Evolutionary conservation across 371 early-diverging fungal species (phyloP).

Genomic region (Mucor lusitanicus): DNA sequence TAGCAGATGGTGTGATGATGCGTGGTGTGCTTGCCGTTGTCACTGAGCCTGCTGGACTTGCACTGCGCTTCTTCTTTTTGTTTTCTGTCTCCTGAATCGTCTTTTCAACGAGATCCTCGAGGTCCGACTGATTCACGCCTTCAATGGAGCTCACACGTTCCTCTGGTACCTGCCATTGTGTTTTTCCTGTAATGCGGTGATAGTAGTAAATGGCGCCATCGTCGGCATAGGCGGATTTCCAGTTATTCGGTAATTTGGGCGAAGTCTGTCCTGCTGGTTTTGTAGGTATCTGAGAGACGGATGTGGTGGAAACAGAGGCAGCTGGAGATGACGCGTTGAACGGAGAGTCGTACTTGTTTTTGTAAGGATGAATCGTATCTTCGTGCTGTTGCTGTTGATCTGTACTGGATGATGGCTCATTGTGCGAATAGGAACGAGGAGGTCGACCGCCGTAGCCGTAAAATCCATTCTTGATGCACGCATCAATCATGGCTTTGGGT

Average conservation of each 20-base stretch:
- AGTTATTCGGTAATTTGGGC: conserved; percentile 29
- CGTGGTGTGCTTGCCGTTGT: not conserved
- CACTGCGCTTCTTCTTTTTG: conserved; percentile 18
- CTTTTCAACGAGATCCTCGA: conserved; percentile 32
- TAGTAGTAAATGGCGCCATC: conserved; percentile 42
- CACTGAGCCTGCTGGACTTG: conserved; percentile 19
- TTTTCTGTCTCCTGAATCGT: conserved; percentile 30
- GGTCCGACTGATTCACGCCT: conserved; percentile 35
- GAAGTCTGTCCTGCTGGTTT: not conserved
- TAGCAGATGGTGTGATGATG: conserved; percentile 12
- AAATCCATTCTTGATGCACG: conserved; percentile 24
- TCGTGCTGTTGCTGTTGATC: not conserved
- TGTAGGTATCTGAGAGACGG: not conserved
- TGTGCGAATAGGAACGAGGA: not conserved
- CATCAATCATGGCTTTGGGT: conserved; percentile 39
- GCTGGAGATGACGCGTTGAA: not conserved
- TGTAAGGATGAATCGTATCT: not conserved
- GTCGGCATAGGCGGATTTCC: conserved; percentile 32
- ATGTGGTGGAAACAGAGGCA: not conserved
- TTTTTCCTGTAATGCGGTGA: conserved; percentile 32
- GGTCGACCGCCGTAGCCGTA: conserved; percentile 18
- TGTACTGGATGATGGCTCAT: not conserved
- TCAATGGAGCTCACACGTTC: conserved; percentile 38
- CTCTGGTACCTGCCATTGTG: conserved; percentile 42
- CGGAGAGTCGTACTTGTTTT: conserved; percentile 1